phyloP scores from a whole-genome alignment of 257 asterid species.

The Ballota nigra region DNA sequence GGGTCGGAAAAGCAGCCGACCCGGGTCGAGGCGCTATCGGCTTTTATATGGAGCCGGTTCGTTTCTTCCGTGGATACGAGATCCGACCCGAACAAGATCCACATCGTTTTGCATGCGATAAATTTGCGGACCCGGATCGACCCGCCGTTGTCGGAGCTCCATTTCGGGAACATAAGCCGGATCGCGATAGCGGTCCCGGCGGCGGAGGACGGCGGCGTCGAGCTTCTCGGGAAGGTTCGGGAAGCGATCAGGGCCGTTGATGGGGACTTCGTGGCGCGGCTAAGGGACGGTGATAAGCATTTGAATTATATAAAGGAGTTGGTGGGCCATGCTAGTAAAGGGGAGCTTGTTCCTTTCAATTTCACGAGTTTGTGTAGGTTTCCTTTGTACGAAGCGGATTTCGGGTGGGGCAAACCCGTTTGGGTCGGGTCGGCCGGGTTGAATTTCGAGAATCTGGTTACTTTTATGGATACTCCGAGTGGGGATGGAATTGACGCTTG shows the following conservation, averaged over 20 bases:
- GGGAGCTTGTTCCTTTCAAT: conserved; percentile 31
- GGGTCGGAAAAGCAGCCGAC: no score
- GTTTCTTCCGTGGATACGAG: conserved; percentile 13
- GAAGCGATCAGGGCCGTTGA: conserved; percentile 30
- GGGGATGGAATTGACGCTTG: conserved; percentile 53
- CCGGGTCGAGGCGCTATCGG: conserved; percentile 40
- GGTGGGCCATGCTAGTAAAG: conserved; percentile 14
- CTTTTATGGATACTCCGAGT: conserved; percentile 28
- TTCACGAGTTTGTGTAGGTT: conserved; percentile 56
- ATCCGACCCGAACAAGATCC: conserved; percentile 28
- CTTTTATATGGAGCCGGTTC: conserved; percentile 47
- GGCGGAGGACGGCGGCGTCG: conserved; percentile 15
- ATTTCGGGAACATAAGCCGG: conserved; percentile 38
- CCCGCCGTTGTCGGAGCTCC: conserved; percentile 30
- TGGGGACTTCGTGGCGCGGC: conserved; percentile 22
- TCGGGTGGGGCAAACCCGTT: conserved; percentile 54
- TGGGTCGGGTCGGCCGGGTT: conserved; percentile 38
- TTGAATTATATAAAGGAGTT: conserved; percentile 23
- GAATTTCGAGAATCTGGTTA: conserved; percentile 33
- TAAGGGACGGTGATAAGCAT: conserved; percentile 26
- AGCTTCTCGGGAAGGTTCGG: conserved; percentile 22
- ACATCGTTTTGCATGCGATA: conserved; percentile 36
- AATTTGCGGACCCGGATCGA: conserved; percentile 34
- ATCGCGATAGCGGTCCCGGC: conserved; percentile 24
- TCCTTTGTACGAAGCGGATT: conserved; percentile 49